A percentile compares a stretch with the other conserved stretches of the same genome.
phyloP scores from a whole-genome alignment of 768 basidiomycete species.

The Lactarius quietus region DNA sequence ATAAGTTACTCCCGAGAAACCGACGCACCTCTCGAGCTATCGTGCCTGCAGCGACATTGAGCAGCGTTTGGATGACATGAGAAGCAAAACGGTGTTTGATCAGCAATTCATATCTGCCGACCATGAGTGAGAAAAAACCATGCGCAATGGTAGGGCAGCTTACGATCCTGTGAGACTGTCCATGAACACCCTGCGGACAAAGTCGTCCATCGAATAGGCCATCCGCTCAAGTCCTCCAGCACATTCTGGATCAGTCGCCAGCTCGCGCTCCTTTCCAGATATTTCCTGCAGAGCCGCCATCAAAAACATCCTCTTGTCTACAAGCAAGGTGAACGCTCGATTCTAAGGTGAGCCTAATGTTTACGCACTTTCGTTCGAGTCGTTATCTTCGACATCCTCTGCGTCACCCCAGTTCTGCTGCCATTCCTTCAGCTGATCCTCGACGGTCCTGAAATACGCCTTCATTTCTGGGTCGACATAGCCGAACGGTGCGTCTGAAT shows the following conservation, averaged over 20 bases:
- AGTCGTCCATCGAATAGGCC: constrained; percentile 92
- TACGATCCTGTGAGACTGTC: constrained; percentile 87
- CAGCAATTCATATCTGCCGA: constrained; percentile 55
- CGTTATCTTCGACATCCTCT: constrained; percentile 45
- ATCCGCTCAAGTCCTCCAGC: constrained; percentile 88
- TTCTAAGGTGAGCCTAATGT: constrained; percentile 14
- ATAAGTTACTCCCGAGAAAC: background rate
- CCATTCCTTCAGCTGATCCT: constrained; percentile 85
- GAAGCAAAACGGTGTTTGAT: constrained; percentile 86
- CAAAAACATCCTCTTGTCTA: constrained; percentile 51
- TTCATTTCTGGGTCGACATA: constrained; percentile 87
- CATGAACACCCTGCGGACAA: constrained; percentile 85
- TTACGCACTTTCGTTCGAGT: constrained; percentile 66
- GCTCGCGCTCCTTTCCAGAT: constrained; percentile 80
- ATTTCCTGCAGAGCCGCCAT: constrained; percentile 82
- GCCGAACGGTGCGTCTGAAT: constrained; percentile 81
- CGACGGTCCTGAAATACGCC: constrained; percentile 88
- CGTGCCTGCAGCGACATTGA: constrained; percentile 62
- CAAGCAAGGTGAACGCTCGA: background rate
- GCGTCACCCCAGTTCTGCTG: constrained; percentile 53
- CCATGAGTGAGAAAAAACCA: constrained; percentile 1
- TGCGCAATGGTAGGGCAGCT: constrained; percentile 36
- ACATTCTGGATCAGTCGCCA: constrained; percentile 93
- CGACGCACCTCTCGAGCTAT: constrained; percentile 61
- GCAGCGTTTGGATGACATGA: constrained; percentile 90